These are phyloP conservation scores for Cystofilobasidium macerans DNA, from an alignment of 768 basidiomycete genomes.

Conservation along the genomic window DNA sequence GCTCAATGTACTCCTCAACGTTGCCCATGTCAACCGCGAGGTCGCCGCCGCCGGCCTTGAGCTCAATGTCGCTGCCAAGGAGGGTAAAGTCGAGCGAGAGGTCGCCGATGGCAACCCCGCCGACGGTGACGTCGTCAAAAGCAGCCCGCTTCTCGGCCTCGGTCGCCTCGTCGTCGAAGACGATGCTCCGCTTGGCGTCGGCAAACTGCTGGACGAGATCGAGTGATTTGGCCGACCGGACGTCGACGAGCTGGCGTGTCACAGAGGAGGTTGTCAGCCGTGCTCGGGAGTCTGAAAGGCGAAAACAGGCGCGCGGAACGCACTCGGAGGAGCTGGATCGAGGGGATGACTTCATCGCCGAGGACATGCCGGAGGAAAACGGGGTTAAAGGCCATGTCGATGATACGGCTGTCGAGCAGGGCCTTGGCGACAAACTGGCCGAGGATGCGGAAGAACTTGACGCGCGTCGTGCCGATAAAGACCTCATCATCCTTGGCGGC, in stretches of 20 bases:
- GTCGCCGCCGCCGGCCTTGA: conserved; percentile 67
- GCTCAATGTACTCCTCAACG: conserved; percentile 76
- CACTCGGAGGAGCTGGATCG: conserved; percentile 71
- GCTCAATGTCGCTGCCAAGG: conserved; percentile 87
- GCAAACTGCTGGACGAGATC: conserved; percentile 55
- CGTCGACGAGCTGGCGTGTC: conserved; percentile 59
- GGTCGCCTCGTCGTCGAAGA: conserved; percentile 26
- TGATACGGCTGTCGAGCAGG: conserved; percentile 91
- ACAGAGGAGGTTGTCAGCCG: conserved; percentile 1
- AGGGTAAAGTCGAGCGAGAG: conserved; percentile 91
- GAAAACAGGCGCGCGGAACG: conserved; percentile 27
- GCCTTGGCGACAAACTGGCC: conserved; percentile 97
- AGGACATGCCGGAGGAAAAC: conserved; percentile 85
- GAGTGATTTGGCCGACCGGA: conserved; percentile 73
- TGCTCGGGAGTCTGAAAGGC: background rate
- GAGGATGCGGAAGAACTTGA: conserved; percentile 75
- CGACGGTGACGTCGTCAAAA: conserved; percentile 47
- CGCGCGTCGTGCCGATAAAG: conserved; percentile 4
- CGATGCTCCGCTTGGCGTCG: conserved; percentile 30
- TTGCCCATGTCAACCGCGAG: conserved; percentile 75
- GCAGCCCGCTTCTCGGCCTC: conserved; percentile 28
- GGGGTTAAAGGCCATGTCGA: conserved; percentile 88
- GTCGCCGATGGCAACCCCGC: conserved; percentile 63
- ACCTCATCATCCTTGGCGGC: background rate
- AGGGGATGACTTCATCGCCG: conserved; percentile 72